Conservation (phyloP, 352 stramenopile species). For the Globisporangium irregulare region DNA sequence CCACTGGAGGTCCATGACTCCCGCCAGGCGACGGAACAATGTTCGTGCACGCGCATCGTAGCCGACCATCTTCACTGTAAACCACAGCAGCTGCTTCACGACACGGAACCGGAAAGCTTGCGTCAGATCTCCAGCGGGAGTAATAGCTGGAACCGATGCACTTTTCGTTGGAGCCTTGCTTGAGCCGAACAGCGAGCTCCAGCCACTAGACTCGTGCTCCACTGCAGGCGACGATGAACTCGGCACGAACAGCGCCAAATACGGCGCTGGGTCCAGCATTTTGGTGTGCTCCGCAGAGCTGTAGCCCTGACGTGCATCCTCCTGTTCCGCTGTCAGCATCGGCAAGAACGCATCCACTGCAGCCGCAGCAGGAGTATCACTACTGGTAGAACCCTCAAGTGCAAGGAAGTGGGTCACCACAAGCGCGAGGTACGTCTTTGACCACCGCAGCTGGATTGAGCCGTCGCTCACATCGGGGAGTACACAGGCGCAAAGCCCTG, state of each 20-base stretch:
- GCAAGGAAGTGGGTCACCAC: constrained; percentile 58
- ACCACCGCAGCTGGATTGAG: constrained; percentile 54
- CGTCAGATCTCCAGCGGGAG: constrained; percentile 15
- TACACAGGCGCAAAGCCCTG: constrained; percentile 63
- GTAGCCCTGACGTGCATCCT: constrained; percentile 14
- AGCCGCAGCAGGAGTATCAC: background rate
- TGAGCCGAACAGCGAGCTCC: constrained; percentile 8
- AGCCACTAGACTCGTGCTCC: background rate
- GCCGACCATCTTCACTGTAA: constrained; percentile 67
- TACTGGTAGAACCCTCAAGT: constrained; percentile 17
- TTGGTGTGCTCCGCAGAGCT: background rate
- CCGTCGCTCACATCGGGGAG: constrained; percentile 66
- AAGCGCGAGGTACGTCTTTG: constrained; percentile 57
- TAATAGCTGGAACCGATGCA: background rate
- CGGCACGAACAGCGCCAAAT: constrained; percentile 53
- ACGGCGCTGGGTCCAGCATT: constrained; percentile 58
- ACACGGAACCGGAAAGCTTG: constrained; percentile 51
- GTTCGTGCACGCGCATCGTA: constrained; percentile 71
- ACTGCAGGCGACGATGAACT: constrained; percentile 10
- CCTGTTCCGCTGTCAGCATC: constrained; percentile 47
- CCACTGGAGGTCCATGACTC: constrained; percentile 56
- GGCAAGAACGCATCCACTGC: constrained; percentile 63
- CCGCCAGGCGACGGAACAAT: constrained; percentile 42
- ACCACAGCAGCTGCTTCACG: constrained; percentile 78
- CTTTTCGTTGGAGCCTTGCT: background rate